These are phyloP conservation scores for Candida nemodendra DNA, from an alignment of 805 yeast species.

Conservation along the genomic window DNA sequence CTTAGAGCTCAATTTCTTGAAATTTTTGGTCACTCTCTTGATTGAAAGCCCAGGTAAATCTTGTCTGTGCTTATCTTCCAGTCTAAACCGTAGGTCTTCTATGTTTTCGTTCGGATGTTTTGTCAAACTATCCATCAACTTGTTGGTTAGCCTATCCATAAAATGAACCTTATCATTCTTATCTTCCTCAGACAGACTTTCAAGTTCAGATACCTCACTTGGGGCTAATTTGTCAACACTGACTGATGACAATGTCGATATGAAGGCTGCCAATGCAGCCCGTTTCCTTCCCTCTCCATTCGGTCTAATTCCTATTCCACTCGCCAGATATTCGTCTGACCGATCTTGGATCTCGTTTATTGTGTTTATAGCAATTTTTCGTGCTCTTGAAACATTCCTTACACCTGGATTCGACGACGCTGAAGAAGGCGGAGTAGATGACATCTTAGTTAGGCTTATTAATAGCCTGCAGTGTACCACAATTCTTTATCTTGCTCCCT, in stretches of 20 bases:
- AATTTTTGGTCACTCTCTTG: conserved; percentile 52
- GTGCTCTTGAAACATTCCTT: conserved; percentile 14
- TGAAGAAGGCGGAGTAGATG: conserved; percentile 7
- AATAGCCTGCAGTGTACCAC: no score
- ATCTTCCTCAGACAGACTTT: conserved; percentile 19
- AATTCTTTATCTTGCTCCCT: no score
- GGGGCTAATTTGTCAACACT: conserved; percentile 39
- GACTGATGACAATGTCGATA: conserved; percentile 44
- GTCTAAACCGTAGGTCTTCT: conserved; percentile 37
- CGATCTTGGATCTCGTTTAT: conserved; percentile 23
- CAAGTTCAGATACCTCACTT: conserved; percentile 8
- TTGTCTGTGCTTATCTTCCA: conserved; percentile 44
- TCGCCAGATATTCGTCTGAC: conserved; percentile 21
- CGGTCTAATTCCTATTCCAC: conserved; percentile 8
- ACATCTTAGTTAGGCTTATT: no score
- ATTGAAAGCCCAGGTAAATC: conserved; percentile 56
- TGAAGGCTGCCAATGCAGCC: conserved; percentile 40
- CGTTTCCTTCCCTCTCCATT: conserved; percentile 23
- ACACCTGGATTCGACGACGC: conserved; percentile 10
- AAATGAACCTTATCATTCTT: conserved; percentile 44
- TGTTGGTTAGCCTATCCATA: conserved; percentile 56
- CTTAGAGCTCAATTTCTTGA: conserved; percentile 54
- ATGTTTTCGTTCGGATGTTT: conserved; percentile 10
- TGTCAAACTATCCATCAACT: conserved; percentile 39
- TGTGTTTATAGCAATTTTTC: conserved; percentile 22